Conservation (phyloP, 192 early-diverging fungal genomes). For the Backusella parvicylindrica region DNA sequence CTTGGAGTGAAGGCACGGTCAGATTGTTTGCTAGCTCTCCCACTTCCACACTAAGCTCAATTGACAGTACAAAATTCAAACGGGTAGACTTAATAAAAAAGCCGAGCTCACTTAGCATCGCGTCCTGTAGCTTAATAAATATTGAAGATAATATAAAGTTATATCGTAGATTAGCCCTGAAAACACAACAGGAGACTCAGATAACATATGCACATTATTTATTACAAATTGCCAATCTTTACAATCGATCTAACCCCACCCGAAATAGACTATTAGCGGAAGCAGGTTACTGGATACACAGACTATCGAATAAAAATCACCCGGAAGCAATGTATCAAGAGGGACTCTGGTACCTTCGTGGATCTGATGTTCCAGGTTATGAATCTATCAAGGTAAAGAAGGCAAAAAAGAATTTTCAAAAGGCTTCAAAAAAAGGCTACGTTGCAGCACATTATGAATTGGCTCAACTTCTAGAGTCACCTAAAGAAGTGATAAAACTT, state of each 20-base stretch:
- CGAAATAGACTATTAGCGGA: slow-evolving; percentile 50
- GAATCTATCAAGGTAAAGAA: slow-evolving; percentile 59
- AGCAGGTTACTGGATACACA: slow-evolving; percentile 70
- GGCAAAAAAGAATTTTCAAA: slow-evolving; percentile 59
- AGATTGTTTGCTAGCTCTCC: background rate
- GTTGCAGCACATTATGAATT: slow-evolving; percentile 63
- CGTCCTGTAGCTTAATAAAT: slow-evolving; percentile 19
- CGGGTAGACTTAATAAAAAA: background rate
- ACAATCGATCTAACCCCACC: slow-evolving; percentile 20
- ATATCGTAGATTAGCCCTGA: slow-evolving; percentile 73
- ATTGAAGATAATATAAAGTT: slow-evolving; percentile 45
- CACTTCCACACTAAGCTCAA: background rate
- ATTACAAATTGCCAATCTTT: slow-evolving; percentile 57
- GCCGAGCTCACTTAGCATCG: slow-evolving; percentile 17
- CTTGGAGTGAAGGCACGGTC: background rate
- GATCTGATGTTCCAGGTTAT: slow-evolving; percentile 23
- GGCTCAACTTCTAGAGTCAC: slow-evolving; percentile 56
- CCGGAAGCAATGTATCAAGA: slow-evolving; percentile 72
- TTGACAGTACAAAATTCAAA: background rate
- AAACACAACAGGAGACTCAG: slow-evolving; percentile 73
- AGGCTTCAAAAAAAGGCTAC: slow-evolving; percentile 63
- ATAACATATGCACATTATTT: slow-evolving; percentile 75
- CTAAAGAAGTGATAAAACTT: slow-evolving; percentile 61
- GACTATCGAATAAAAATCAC: slow-evolving; percentile 60
- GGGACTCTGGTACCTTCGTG: slow-evolving; percentile 67